Conservation (phyloP, 2,329 filamentous ascomycete genomes). For the Paraphaeosphaeria minitans region DNA sequence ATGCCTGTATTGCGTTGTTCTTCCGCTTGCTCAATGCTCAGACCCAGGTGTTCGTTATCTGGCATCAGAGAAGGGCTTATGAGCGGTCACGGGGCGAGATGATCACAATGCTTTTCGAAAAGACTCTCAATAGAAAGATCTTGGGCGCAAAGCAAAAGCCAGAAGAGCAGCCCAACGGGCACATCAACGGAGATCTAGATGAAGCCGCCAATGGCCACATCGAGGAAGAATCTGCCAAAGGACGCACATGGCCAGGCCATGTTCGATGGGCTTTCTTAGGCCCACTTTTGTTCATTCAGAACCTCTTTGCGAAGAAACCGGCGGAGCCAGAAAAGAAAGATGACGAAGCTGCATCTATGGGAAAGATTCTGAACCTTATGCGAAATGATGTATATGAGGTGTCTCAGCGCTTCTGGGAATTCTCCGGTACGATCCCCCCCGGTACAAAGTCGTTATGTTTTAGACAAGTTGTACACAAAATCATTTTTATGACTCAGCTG, state of each 20-base stretch:
- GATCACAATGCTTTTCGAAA: constrained; percentile 84
- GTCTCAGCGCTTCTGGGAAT: constrained; percentile 86
- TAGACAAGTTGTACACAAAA: too few relatives aligned
- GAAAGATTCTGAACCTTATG: constrained; percentile 89
- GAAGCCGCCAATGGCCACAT: constrained; percentile 13
- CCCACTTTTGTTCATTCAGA: constrained; percentile 17
- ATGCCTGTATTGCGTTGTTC: constrained; percentile 66
- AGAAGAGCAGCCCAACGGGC: constrained; percentile 31
- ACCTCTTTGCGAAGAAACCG: constrained; percentile 24
- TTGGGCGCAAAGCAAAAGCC: constrained; percentile 37
- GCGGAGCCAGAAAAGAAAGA: constrained; percentile 32
- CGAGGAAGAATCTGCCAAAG: constrained; percentile 11
- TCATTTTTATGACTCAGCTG: too few relatives aligned
- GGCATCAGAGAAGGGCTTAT: constrained; percentile 84
- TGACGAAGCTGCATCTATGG: constrained; percentile 73
- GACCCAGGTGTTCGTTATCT: constrained; percentile 70
- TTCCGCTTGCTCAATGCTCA: constrained; percentile 68
- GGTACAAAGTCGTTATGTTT: too few relatives aligned
- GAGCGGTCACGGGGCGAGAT: constrained; percentile 84
- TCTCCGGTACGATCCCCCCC: constrained; percentile 51
- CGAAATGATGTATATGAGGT: constrained; percentile 82
- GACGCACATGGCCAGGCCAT: constrained; percentile 9
- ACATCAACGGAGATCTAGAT: constrained; percentile 19
- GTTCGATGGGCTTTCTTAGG: constrained; percentile 14
- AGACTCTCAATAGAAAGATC: constrained; percentile 70